These are phyloP conservation scores for Setaria viridis DNA, from an alignment of 202 grass and related monocot species.

Conservation along the genomic window DNA sequence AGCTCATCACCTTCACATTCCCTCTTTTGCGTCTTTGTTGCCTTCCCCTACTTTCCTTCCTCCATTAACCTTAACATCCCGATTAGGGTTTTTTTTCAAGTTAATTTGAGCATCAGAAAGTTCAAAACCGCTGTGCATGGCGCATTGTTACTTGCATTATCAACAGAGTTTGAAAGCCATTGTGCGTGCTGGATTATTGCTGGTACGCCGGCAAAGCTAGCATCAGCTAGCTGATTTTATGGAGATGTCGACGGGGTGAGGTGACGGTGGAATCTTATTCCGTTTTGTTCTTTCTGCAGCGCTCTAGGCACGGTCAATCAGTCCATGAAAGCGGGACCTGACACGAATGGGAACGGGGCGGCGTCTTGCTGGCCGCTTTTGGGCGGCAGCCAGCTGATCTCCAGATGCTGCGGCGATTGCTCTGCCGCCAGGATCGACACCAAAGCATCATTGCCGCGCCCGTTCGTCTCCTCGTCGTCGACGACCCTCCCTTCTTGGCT, in stretches of 20 bases:
- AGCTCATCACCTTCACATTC: constrained; percentile 46
- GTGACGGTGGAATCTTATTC: constrained; percentile 64
- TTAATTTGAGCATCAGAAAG: not conserved
- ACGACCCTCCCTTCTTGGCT: constrained; percentile 88
- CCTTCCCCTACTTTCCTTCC: constrained; percentile 2
- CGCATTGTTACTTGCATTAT: not conserved
- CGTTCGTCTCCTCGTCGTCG: constrained; percentile 62
- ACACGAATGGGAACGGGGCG: constrained; percentile 58
- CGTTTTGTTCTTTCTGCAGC: constrained; percentile 55
- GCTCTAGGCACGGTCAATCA: constrained; percentile 58
- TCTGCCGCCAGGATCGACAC: constrained; percentile 53
- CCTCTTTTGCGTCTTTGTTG: constrained; percentile 23
- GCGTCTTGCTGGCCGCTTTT: constrained; percentile 58
- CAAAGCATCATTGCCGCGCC: constrained; percentile 41
- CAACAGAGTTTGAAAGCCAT: not conserved
- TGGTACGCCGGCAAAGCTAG: not conserved
- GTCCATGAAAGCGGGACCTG: constrained; percentile 52
- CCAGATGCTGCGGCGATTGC: constrained; percentile 65
- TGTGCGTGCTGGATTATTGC: not conserved
- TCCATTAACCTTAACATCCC: not conserved
- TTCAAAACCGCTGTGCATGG: not conserved
- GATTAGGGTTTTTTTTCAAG: not conserved
- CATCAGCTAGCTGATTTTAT: constrained; percentile 18
- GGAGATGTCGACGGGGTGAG: constrained; percentile 35
- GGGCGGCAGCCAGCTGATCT: constrained; percentile 56